Evolutionary conservation across 192 early-diverging fungal genomes (phyloP).

Genomic region (Rhizoclosmatium globosum): DNA sequence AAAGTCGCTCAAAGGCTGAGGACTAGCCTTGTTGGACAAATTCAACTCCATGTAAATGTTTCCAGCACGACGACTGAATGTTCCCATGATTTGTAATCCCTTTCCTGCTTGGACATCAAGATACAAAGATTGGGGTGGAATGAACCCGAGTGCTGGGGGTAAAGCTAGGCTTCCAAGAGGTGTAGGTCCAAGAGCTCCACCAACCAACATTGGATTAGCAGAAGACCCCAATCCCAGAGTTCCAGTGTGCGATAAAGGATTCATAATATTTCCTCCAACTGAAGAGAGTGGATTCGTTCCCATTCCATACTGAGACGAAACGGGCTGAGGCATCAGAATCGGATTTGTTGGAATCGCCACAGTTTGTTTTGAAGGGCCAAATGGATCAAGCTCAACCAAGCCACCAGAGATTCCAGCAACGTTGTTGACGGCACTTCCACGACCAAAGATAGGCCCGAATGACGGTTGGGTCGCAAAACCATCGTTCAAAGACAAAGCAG

Average conservation of each 20-base stretch:
- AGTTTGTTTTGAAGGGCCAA: conserved; percentile 31
- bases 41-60: conserved; percentile 52
- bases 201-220: neutral
- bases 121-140: neutral
- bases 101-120: conserved; percentile 25
- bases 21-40: conserved; percentile 46
- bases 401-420: conserved; percentile 19
- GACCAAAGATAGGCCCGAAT: conserved; percentile 13
- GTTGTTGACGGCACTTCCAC: neutral
- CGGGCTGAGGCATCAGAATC: neutral
- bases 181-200: neutral
- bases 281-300: neutral
- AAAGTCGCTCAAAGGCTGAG: conserved; percentile 55
- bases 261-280: conserved; percentile 1
- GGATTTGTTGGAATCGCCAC: neutral
- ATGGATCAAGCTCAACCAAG: conserved; percentile 31
- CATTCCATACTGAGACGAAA: conserved; percentile 20
- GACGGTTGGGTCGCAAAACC: conserved; percentile 5
- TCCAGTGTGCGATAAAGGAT: neutral
- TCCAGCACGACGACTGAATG: conserved; percentile 38
- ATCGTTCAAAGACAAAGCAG: neutral
- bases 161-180: conserved; percentile 1
- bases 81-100: conserved; percentile 34
- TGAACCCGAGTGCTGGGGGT: neutral
- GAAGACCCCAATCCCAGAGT: neutral